Conservation (phyloP, 2,329 filamentous ascomycete species). For the Diaporthe sp. region DNA sequence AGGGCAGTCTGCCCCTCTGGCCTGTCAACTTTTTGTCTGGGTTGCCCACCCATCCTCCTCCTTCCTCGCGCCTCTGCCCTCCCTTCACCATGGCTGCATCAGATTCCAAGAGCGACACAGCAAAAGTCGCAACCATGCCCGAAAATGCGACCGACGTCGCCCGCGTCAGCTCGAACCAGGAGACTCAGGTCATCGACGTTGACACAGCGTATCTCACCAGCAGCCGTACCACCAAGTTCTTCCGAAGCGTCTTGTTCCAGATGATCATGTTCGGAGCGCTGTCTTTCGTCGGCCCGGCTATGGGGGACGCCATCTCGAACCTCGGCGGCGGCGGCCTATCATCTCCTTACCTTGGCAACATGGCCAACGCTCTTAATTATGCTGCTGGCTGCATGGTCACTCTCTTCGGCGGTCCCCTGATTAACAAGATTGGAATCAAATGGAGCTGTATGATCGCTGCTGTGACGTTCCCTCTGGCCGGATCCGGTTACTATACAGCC, state of each 20-base stretch:
- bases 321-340: slow-evolving; percentile 39
- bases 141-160: slow-evolving; percentile 26
- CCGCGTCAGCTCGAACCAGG: slow-evolving; percentile 32
- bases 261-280: slow-evolving; percentile 40
- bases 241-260: slow-evolving; percentile 37
- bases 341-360: slow-evolving; percentile 39
- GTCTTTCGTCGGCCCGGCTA: slow-evolving; percentile 40
- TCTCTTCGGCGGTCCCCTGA: slow-evolving; percentile 52
- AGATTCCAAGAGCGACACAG: slow-evolving; percentile 15
- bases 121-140: slow-evolving; percentile 29
- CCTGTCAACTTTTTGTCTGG: background rate
- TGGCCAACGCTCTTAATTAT: slow-evolving; percentile 38
- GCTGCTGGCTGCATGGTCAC: slow-evolving; percentile 37
- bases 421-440: slow-evolving; percentile 55
- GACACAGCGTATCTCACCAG: slow-evolving; percentile 38
- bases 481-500: slow-evolving; percentile 52
- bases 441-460: slow-evolving; percentile 54
- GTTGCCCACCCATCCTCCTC: background rate
- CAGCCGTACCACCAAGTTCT: slow-evolving; percentile 31
- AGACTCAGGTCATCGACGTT: slow-evolving; percentile 37
- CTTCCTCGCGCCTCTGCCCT: background rate
- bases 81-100: slow-evolving; percentile 11
- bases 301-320: slow-evolving; percentile 40
- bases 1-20: background rate
- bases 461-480: slow-evolving; percentile 50